Base-by-base conservation (phyloP, 2,329 filamentous ascomycete species). In the Phyllosticta citrichinensis region DNA sequence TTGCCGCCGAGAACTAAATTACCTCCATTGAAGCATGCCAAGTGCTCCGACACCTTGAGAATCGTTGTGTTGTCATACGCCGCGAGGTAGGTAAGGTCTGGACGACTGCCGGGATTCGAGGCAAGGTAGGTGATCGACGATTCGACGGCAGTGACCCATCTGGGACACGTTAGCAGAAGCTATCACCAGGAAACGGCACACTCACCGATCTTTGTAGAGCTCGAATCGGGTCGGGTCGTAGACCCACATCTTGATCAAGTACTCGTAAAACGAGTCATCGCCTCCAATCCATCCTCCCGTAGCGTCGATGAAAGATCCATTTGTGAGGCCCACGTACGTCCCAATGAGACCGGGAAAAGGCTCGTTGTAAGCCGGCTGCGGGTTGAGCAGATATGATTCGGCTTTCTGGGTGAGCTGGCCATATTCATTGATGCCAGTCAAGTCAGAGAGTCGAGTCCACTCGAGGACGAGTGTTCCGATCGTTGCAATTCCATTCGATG, bases 211-310 rank as follows among this genome's bases (percentile, higher is more conserved):
- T 67, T 80, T 84, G 75, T 93, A 91, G 2, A 73, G 64, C 1
- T 68, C 73, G 67, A 88, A 95, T 2, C 83, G 80, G 5, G 71
- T 66, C 0, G 83, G 79, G 69, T 93, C 87, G 71, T 95, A 95
- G 60, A 93, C 74, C 68, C 86, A 95, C 88, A 94, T 93, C 78
- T 96, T 96, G 73, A 96, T 87, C 33, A 96, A 81, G 68, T 95
- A 95, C 74, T 95, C 90, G 75, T 95, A 96, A 75, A 87, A 95
- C 52, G 85, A 89, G 72, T 95, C 90, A 30, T 82, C 82, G 6
- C 88, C 87, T 57, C 87, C 89, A 50, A 83, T 82, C 90, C 90
- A 96, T 53, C 88, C 87, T 57, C 91, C 90, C 1, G 66, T 68
- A 24, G 81, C 81, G 68, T 93, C 83, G 14, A 81, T 66, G 66